Evolutionary conservation across 495 filamentous ascomycete genomes (phyloP), one percentile per base, ranked within the genome.

Genomic region (Penicillium simplicissimum): DNA sequence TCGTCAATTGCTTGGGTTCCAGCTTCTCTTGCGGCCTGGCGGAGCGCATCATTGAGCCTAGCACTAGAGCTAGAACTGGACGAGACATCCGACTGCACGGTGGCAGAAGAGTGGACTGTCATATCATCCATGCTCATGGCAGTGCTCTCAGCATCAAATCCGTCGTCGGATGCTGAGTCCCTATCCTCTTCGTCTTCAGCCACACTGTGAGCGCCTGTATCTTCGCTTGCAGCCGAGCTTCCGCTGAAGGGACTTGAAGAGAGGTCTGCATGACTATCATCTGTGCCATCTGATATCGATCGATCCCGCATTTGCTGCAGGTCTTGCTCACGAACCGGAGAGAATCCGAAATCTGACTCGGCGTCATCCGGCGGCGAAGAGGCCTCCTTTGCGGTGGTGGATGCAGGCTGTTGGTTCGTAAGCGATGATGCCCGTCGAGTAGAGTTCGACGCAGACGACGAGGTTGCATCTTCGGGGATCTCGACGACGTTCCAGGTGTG

Each of bases 401-500:
- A 72, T 43, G 61, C 63, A n/a, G 51, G 19, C 40, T 69, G 71
- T 49, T 78, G 73, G 23, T 80, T 79, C 8, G 85, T 72, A 43
- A 85, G 67, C 19, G 84, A 85, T 3, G 90, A 93, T 47, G 86
- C 84, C 58, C 90, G 83, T 64, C 91, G 80, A 19, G 90, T 89
- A 6, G 83, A 84, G 56, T 87, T 88, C 0, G 90, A 85, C 9
- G 91, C 83, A 35, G 90, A 93, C 5, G 92, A 96, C 14, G 89
- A 90, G 0, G 92, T 96, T 35, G 90, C 90, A 68, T 96, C 92
- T 60, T 92, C 91, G 60, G 87, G 84, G 57, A 94, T 88, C 65
- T 98, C 94, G 3, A 96, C 85, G 55, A 97, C 93, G 69, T 97
- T 93, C 86, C 96, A 99, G 4, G 95, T 99, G 71, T 99, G 95